These are phyloP conservation scores for Blastocystis sp. DNA, from an alignment of 352 stramenopile genomes.

Conservation along the genomic window DNA sequence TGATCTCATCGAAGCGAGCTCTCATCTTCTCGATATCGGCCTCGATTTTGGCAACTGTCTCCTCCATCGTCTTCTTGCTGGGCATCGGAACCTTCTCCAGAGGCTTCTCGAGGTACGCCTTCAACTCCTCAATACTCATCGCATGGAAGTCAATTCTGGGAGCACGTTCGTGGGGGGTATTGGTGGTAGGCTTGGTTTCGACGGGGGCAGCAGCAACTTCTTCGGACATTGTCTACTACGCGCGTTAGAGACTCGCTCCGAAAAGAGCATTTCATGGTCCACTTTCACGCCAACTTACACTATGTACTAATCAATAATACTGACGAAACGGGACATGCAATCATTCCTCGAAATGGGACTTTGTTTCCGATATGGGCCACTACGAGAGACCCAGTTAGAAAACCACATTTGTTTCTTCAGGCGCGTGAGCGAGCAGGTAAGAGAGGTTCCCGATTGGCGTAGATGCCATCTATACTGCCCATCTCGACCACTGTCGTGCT, in stretches of 20 bases:
- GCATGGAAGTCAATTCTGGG: conserved; percentile 14
- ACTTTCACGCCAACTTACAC: no score
- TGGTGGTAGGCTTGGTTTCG: background rate
- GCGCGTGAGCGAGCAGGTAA: background rate
- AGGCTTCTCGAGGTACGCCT: background rate
- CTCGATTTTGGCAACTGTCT: background rate
- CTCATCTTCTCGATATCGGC: background rate
- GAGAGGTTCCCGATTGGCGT: background rate
- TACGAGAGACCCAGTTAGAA: background rate
- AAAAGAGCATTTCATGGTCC: no score
- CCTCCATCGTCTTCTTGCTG: conserved; percentile 29
- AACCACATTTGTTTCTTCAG: background rate
- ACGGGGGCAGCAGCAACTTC: background rate
- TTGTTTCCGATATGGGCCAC: no score
- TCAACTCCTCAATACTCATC: conserved; percentile 40
- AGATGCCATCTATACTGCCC: background rate
- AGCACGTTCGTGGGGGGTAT: background rate
- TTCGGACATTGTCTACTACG: conserved; percentile 32
- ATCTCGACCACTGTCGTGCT: background rate
- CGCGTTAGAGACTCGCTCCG: no score
- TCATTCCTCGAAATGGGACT: no score
- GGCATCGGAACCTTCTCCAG: background rate
- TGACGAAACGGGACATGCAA: no score
- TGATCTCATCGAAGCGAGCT: conserved; percentile 37
- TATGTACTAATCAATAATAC: no score